These are phyloP conservation scores for Capsicum baccatum DNA, from an alignment of 257 asterid genomes.

Conservation along the genomic window DNA sequence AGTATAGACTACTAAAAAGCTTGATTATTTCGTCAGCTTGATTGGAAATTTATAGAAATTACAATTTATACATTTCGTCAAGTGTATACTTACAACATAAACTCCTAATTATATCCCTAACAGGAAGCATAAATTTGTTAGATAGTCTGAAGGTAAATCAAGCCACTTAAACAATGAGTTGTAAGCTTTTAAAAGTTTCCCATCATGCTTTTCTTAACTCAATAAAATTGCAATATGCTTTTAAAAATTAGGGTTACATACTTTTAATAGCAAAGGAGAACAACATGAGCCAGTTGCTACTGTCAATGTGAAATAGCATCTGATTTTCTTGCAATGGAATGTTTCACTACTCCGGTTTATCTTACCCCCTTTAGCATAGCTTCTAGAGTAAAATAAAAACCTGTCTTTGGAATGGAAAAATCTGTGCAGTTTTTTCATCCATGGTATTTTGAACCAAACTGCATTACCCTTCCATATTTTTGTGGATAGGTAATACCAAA, in stretches of 20 bases:
- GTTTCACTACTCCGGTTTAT: neutral
- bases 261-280: neutral
- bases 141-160: neutral
- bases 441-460: neutral
- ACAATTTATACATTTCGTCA: neutral
- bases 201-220: neutral
- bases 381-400: neutral
- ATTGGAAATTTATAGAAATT: neutral
- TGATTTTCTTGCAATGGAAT: conserved; percentile 9
- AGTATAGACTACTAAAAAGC: neutral
- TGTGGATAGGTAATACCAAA: neutral
- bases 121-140: conserved; percentile 5
- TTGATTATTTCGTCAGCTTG: neutral
- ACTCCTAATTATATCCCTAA: neutral
- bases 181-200: neutral
- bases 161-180: neutral
- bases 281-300: neutral
- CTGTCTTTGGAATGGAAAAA: neutral
- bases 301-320: neutral
- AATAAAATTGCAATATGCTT: neutral
- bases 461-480: neutral
- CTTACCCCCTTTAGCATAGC: neutral
- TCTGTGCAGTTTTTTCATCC: neutral
- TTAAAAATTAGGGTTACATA: neutral
- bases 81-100: neutral